These are phyloP conservation scores for Melastoma malabathricum DNA, from an alignment of 345 rosid genomes.

Conservation along the genomic window DNA sequence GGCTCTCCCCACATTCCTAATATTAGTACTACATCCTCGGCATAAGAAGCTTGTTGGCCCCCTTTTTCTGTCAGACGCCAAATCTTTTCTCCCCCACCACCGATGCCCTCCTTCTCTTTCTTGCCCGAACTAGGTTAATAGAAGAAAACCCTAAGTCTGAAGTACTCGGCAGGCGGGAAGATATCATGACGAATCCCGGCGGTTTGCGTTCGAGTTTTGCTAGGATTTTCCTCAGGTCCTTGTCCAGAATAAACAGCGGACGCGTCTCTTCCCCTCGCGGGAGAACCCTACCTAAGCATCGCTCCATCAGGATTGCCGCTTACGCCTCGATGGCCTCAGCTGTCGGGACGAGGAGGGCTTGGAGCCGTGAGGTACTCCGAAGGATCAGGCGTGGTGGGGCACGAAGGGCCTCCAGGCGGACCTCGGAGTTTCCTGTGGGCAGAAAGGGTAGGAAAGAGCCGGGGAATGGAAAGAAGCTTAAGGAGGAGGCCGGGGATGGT, in stretches of 20 bases:
- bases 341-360: conserved; percentile 31
- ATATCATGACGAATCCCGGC: conserved; percentile 4
- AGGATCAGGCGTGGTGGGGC: conserved; percentile 12
- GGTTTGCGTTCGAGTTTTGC: conserved; percentile 20
- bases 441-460: neutral
- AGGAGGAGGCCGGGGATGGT: conserved; percentile 2
- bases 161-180: neutral
- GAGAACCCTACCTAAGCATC: conserved; percentile 13
- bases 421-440: neutral
- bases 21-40: too few species aligned
- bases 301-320: conserved; percentile 34
- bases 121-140: too few species aligned
- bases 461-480: conserved; percentile 2
- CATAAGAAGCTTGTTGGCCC: too few species aligned
- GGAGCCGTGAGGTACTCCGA: conserved; percentile 35
- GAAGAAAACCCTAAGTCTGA: too few species aligned
- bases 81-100: conserved; percentile 4
- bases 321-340: conserved; percentile 40
- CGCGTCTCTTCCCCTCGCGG: conserved; percentile 5
- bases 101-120: conserved; percentile 14
- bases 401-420: neutral
- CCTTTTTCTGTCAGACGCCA: too few species aligned
- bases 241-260: conserved; percentile 15
- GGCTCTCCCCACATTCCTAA: too few species aligned
- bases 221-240: conserved; percentile 26